Percentiles rank a stretch among this genome's conserved stretches.
phyloP scores from a whole-genome alignment of 345 rosid genomes.

The Camelina sativa region DNA sequence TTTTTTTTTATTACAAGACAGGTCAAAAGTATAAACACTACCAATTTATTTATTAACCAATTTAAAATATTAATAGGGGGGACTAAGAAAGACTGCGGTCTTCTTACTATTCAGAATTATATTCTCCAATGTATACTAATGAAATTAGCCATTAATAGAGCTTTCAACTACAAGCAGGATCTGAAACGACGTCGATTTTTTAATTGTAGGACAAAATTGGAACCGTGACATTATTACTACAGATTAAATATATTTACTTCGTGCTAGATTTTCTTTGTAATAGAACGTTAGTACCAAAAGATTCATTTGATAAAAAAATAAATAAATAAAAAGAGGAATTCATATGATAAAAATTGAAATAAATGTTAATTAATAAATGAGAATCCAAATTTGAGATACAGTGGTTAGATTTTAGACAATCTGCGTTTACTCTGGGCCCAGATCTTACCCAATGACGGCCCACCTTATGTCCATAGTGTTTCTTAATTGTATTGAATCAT shows the following conservation, averaged over 20 bases:
- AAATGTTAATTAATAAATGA: background rate
- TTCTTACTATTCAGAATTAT: slow-evolving; percentile 10
- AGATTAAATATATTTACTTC: too few species aligned
- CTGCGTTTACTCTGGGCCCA: background rate
- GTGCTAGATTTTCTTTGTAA: too few species aligned
- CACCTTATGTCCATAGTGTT: slow-evolving; percentile 17
- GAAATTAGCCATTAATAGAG: slow-evolving; percentile 3
- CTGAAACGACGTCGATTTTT: background rate
- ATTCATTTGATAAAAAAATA: too few species aligned
- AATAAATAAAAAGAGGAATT: too few species aligned
- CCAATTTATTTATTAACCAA: slow-evolving; percentile 12
- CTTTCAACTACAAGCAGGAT: slow-evolving; percentile 7
- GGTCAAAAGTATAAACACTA: slow-evolving; percentile 48
- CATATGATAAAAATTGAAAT: background rate
- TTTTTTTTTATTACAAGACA: slow-evolving; percentile 27
- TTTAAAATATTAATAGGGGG: slow-evolving; percentile 11
- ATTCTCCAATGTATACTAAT: slow-evolving; percentile 14
- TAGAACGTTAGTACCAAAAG: background rate
- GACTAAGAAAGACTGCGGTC: slow-evolving; percentile 42
- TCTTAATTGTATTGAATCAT: background rate
- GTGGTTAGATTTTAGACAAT: slow-evolving; percentile 11
- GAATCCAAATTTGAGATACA: background rate
- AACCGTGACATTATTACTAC: too few species aligned
- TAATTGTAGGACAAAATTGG: background rate
- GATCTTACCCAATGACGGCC: slow-evolving; percentile 15